Conservation (phyloP, 2,329 filamentous ascomycete genomes). For the Diaporthe batatas region DNA sequence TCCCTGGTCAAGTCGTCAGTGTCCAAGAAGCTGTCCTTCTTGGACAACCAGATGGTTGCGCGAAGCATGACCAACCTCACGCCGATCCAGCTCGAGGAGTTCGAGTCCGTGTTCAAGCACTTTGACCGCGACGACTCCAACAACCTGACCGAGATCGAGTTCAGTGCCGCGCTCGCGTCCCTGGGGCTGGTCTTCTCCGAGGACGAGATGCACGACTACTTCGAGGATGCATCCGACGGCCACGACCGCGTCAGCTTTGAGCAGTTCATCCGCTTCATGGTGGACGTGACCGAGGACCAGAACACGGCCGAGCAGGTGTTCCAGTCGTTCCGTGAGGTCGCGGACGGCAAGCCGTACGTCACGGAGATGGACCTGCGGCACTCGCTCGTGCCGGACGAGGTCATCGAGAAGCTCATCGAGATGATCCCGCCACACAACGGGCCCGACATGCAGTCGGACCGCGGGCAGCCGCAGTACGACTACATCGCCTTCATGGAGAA, state of each 20-base stretch:
- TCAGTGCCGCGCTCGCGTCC: constrained; percentile 94
- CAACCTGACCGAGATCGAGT: constrained; percentile 91
- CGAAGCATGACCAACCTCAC: constrained; percentile 99
- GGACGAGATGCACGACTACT: constrained; percentile 97
- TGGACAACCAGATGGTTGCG: constrained; percentile 98
- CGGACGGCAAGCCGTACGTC: constrained; percentile 98
- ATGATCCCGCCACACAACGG: constrained; percentile 89
- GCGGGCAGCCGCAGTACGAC: constrained; percentile 89
- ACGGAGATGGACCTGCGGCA: constrained; percentile 97
- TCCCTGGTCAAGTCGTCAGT: constrained; percentile 92
- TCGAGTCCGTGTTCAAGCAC: constrained; percentile 97
- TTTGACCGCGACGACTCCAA: constrained; percentile 96
- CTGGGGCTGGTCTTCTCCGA: constrained; percentile 96
- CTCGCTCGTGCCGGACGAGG: constrained; percentile 94
- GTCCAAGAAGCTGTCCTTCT: constrained; percentile 94
- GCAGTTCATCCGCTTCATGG: constrained; percentile 99
- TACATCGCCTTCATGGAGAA: constrained; percentile 98
- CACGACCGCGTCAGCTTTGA: constrained; percentile 91
- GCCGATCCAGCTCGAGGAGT: constrained; percentile 97
- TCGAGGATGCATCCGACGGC: constrained; percentile 85
- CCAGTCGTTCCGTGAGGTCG: constrained; percentile 96
- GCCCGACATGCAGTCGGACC: constrained; percentile 87
- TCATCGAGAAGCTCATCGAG: constrained; percentile 91
- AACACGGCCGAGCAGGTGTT: constrained; percentile 99
- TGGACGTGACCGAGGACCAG: constrained; percentile 98